Percentiles rank a stretch among this genome's conserved stretches.
Conservation (phyloP, 768 basidiomycete species). For the Lentinula edodes region DNA sequence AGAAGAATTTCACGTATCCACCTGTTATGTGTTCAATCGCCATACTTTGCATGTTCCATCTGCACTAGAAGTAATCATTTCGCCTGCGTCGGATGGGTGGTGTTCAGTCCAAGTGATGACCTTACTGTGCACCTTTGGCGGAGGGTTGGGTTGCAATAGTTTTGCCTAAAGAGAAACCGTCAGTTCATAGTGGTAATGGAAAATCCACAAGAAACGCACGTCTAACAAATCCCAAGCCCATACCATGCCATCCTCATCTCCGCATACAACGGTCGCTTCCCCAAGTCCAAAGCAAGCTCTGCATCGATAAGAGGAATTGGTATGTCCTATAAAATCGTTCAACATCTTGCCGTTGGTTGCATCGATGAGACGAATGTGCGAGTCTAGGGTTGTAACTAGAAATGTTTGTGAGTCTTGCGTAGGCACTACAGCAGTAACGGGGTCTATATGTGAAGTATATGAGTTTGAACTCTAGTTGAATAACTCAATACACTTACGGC, state of each 20-base stretch:
- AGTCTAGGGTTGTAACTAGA: conserved; percentile 80
- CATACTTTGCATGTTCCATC: conserved; percentile 93
- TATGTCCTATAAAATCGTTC: conserved; percentile 79
- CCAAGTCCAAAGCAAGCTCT: conserved; percentile 78
- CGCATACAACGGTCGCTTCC: conserved; percentile 78
- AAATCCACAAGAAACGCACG: conserved; percentile 34
- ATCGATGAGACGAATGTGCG: conserved; percentile 83
- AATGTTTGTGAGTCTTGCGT: conserved; percentile 78
- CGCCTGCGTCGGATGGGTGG: conserved; percentile 74
- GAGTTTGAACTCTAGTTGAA: conserved; percentile 1
- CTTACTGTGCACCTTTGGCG: conserved; percentile 74
- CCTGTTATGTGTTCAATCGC: conserved; percentile 38
- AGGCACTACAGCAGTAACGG: conserved; percentile 78
- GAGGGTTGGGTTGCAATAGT: conserved; percentile 64
- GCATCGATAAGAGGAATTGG: conserved; percentile 69
- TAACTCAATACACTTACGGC: conserved; percentile 50
- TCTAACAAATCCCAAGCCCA: conserved; percentile 95
- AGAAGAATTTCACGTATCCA: neutral
- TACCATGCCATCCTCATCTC: conserved; percentile 84
- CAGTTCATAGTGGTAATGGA: conserved; percentile 7
- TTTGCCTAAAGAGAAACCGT: conserved; percentile 47
- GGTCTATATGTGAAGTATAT: conserved; percentile 43
- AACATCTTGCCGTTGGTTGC: conserved; percentile 74
- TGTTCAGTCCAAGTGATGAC: conserved; percentile 91
- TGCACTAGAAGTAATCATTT: conserved; percentile 85